Base-by-base conservation (phyloP, 495 filamentous ascomycete species). In the Penicillium flavigenum region DNA sequence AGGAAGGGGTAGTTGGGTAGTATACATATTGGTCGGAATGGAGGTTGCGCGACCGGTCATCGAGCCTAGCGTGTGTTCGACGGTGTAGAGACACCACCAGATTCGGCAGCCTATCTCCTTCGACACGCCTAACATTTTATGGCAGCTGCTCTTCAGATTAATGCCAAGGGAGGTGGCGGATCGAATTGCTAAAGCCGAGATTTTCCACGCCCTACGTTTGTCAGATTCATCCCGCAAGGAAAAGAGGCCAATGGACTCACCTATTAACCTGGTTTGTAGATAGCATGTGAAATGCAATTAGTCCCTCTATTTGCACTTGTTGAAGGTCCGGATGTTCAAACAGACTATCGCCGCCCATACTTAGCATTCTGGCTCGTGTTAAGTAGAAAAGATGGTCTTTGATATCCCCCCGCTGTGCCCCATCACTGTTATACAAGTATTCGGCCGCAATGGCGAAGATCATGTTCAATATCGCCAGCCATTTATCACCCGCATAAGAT, bases 21-120 rank as follows among this genome's bases (percentile, higher is more conserved):
- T 79, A 56, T 77, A 83, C 65, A 79, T 76, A 47, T 68, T 74
- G 56, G 82, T 79, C 38, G 71, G 73, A 47, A 83, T 82, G 48
- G 71, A 79, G 50, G 74, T 79, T 4, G 83, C 79, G 16, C 86
- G 79, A 12, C 86, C 86, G 9, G 83, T 87, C 74, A 87, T 86
- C 17, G 80, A 76, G 31, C 80, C 78, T 24, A 88, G 71, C 43
- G 77, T 69, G 43, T 84, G 79, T 50, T 88, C 86, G 49, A 87
- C 71, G 1, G 73, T 78, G 56, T 83, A 86, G 4, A 88, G 60
- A 36, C 83, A 81, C 81, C 84, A 88, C 85, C 85, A 88, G 9
- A 88, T 73, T 36, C 81, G 78, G 47, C 82, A 79, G 24, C 84
- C 75, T 48, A 79, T 72, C 59, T 88, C 86, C 55, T 82, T 85